phyloP scores from a whole-genome alignment of 805 yeast species.

The Ogataea parapolymorpha region DNA sequence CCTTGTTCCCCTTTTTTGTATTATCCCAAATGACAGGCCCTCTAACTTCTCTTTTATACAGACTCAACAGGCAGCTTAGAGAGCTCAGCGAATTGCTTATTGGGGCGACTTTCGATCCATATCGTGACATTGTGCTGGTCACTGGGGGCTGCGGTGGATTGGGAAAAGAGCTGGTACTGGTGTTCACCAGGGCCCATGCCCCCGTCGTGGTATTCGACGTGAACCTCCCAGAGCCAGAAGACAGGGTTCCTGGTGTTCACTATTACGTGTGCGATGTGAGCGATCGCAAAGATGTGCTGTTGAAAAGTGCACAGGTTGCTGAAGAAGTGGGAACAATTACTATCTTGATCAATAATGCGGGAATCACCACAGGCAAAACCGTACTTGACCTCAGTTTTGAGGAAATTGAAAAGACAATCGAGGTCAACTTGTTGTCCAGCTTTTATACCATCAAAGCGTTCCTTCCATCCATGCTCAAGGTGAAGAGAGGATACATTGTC shows the following conservation, averaged over 20 bases:
- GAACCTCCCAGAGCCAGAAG: conserved; percentile 36
- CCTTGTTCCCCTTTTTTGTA: conserved; percentile 8
- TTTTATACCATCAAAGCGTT: conserved; percentile 68
- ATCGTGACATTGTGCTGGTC: conserved; percentile 60
- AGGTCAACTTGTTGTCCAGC: conserved; percentile 67
- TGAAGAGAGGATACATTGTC: conserved; percentile 68
- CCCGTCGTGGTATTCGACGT: conserved; percentile 69
- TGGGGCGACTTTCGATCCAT: conserved; percentile 52
- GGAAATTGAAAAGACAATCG: conserved; percentile 60
- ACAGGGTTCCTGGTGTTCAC: conserved; percentile 37
- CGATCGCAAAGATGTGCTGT: conserved; percentile 41
- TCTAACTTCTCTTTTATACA: conserved; percentile 22
- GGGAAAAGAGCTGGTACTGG: conserved; percentile 59
- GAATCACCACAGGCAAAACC: conserved; percentile 57
- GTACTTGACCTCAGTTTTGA: conserved; percentile 50
- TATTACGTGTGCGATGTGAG: conserved; percentile 74
- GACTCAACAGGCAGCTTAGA: conserved; percentile 27
- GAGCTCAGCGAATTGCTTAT: conserved; percentile 38
- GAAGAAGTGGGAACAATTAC: conserved; percentile 58
- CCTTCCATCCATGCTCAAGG: conserved; percentile 65
- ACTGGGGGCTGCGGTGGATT: conserved; percentile 87
- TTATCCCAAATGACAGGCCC: conserved; percentile 30
- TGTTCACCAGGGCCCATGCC: conserved; percentile 42
- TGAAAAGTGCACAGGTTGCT: conserved; percentile 39
- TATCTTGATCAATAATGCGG: conserved; percentile 83